Evolutionary conservation across 176 grass and related monocot species (phyloP), one percentile per base, ranked within the genome.

Genomic region (Zoysia pacifica): DNA sequence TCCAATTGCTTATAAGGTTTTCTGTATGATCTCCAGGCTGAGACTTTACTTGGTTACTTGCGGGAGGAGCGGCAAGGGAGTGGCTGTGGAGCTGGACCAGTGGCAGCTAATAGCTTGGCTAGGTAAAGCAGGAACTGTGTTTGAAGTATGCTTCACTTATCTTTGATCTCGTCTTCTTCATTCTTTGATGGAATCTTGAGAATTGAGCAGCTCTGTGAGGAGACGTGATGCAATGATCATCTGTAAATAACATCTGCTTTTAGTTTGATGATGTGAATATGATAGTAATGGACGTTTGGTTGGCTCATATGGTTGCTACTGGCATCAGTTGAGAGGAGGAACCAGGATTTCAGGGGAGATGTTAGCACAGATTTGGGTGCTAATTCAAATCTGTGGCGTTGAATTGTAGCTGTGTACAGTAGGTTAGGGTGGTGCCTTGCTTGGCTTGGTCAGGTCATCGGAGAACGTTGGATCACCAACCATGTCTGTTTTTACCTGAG

Each of bases 11-110:
- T 43, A 76, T 71, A 15, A 89, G 20, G 7, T 39, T 82, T 67
- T 63, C 55, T 70, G 4, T 68, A 19, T 64, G 52, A 71, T 77
- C 60, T 73, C 43, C 93, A 99, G 97, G 86, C 97, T 7, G 97
- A 93, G 77, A 93, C 88, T 72, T 91, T 99, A 75, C 97, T 99
- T 20, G 78, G 86, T 15, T 96, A 96, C 69, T 62, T 99, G 79
- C 79, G 97, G 1, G 89, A 99, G 79, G 93, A 99, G 73, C 81
- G 93, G 13, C 92, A 96, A 75, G 97, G 90, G 3, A 83, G 56
- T 28, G 83, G 83, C 69, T 66, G 83, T 77, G 70, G 87, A 68
- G 67, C 69, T 61, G 82, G 83, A 62, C 36, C 67, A 9, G 67
- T 79, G 2, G 73, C 67, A 69, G 47, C 88, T 16, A 49, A 58